Conservation (phyloP, 169 alveolate species). For the Pseudocohnilembus persalinus region DNA sequence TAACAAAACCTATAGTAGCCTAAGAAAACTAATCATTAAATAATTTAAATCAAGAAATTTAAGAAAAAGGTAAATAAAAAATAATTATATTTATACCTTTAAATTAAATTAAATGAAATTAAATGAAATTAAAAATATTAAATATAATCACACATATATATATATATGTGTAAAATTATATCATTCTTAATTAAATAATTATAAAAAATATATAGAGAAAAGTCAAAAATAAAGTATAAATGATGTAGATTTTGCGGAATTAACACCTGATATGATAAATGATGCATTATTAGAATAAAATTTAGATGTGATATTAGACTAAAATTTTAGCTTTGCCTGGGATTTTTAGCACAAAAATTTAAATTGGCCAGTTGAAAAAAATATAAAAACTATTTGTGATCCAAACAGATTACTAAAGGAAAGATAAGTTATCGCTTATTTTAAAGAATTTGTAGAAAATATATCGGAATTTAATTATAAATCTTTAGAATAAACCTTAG, state of each 20-base stretch:
- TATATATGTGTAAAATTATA: too few species aligned
- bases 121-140: too few species aligned
- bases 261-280: background rate
- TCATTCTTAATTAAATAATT: too few species aligned
- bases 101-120: too few species aligned
- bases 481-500: background rate
- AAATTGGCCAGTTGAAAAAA: background rate
- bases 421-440: background rate
- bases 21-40: too few species aligned
- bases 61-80: too few species aligned
- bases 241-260: background rate
- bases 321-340: slow-evolving; percentile 4
- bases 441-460: background rate
- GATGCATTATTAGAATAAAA: background rate
- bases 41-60: too few species aligned
- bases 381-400: background rate
- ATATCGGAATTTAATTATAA: slow-evolving; percentile 1
- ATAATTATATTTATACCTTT: too few species aligned
- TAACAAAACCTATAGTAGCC: too few species aligned
- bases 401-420: background rate
- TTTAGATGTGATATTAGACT: background rate
- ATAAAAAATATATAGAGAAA: too few species aligned
- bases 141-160: too few species aligned
- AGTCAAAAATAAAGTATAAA: too few species aligned
- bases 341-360: background rate